Evolutionary conservation across 768 basidiomycete genomes (phyloP), one percentile per base, ranked within the genome.

Genomic region (Amanita subjunquillea): DNA sequence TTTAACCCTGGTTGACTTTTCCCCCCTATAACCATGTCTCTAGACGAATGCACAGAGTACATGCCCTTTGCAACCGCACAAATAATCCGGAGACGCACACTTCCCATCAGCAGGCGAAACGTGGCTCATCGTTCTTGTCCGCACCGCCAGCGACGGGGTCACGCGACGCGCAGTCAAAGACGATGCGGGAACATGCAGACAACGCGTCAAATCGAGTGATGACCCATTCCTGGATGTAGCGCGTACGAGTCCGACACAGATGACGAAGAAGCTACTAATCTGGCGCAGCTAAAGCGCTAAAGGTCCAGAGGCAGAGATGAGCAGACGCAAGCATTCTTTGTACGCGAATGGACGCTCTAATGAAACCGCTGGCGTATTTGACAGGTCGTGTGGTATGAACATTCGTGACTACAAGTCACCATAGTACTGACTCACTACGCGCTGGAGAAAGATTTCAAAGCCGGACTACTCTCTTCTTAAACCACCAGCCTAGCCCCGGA

Each of bases 141-240:
- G 46, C 51, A 6, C 51, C 51, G 32, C 51, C 51, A 37, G 43
- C 51, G 5, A 53, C 51, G 8, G 5, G 22, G 9, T 44, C 42
- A 46, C 51, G 51, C 36, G 51, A 36, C 32, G 51, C 27, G 25
- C 51, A 39, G 34, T 30, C 23, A 36, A 13, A 15, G 51, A 53
- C 38, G 36, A 27, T 25, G 12, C n/a, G 8, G 36, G 20, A 4
- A 20, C 36, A 3, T 30, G 29, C 15, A 38, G 46, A 36, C 46
- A 53, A 46, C 51, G 51, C 51, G 44, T 38, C 9, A 53, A 38
- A 12, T 22, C 39, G 43, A 22, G 15, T 2, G 22, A 45, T 45
- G 44, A 53, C 20, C 51, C 51, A 13, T 53, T 53, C 22, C 51
- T 53, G n/a, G 50, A 51, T 12, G 27, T 10, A 46, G 51, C 41